phyloP scores from a whole-genome alignment of 306 rosid genomes.

The Parietaria judaica region DNA sequence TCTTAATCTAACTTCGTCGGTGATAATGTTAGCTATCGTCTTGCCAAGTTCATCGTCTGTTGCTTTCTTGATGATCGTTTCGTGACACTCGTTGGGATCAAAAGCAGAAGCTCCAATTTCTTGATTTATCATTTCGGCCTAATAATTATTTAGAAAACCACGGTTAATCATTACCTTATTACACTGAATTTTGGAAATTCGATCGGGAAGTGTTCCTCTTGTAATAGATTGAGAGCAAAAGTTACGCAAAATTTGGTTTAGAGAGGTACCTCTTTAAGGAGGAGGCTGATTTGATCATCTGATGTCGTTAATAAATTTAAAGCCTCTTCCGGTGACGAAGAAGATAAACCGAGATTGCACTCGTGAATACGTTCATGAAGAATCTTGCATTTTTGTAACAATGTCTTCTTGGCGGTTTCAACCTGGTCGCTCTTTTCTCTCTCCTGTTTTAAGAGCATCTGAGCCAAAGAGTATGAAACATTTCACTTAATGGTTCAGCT shows the following conservation, averaged over 20 bases:
- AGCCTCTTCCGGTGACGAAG: constrained; percentile 45
- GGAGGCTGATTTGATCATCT: constrained; percentile 53
- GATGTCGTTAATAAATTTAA: constrained; percentile 46
- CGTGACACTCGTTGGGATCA: constrained; percentile 30
- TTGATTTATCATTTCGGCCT: constrained; percentile 57
- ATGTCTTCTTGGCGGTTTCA: constrained; percentile 38
- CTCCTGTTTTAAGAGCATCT: constrained; percentile 55
- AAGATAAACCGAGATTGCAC: constrained; percentile 35
- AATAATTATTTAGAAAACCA: constrained; percentile 9
- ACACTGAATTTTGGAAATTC: too few species aligned
- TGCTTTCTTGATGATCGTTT: constrained; percentile 18
- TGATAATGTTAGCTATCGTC: constrained; percentile 49
- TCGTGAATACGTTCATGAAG: constrained; percentile 59
- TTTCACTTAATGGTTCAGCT: background rate
- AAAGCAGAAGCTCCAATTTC: constrained; percentile 32
- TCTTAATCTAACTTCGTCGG: constrained; percentile 70
- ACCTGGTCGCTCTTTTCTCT: constrained; percentile 48
- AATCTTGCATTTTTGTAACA: constrained; percentile 48
- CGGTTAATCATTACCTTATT: background rate
- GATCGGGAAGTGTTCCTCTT: too few species aligned
- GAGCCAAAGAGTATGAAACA: constrained; percentile 2
- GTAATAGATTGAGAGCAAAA: constrained; percentile 1
- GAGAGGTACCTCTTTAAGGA: constrained; percentile 59
- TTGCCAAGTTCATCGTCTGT: constrained; percentile 56
- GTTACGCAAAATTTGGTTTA: background rate